Percentiles rank a stretch among this genome's conserved stretches.
Evolutionary conservation across 371 early-diverging fungal genomes (phyloP).

Genomic region (Synchytrium microbalum): DNA sequence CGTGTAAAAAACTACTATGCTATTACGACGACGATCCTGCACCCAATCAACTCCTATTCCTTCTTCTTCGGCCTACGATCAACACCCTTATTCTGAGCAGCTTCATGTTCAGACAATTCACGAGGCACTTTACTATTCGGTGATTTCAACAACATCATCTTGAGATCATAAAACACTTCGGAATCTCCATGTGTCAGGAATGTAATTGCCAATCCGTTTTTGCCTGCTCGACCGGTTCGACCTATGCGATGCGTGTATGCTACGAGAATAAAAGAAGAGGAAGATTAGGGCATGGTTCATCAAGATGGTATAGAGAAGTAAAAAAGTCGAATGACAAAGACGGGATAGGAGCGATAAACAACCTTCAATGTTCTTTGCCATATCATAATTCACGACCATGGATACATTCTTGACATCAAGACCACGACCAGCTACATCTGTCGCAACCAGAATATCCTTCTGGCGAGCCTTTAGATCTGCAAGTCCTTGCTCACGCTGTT

Average conservation of each 20-base stretch:
- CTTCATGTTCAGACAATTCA: conserved; percentile 82
- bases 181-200: conserved; percentile 78
- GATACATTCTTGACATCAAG: conserved; percentile 97
- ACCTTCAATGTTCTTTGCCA: conserved; percentile 93
- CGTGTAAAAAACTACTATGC: conserved; percentile 1
- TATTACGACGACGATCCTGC: neutral
- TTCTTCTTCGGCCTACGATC: neutral
- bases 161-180: conserved; percentile 85
- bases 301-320: conserved; percentile 90
- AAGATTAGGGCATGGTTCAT: conserved; percentile 97
- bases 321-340: neutral
- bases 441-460: conserved; percentile 83
- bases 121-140: conserved; percentile 72
- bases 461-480: conserved; percentile 63
- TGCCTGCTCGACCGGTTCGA: conserved; percentile 98
- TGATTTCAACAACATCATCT: conserved; percentile 78
- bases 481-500: conserved; percentile 76
- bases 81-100: conserved; percentile 65
- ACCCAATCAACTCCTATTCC: neutral
- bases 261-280: no score
- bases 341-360: conserved; percentile 6
- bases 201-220: conserved; percentile 87
- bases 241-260: conserved; percentile 98
- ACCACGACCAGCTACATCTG: conserved; percentile 98
- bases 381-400: conserved; percentile 94